A percentile compares a stretch with the other conserved stretches of the same genome.
phyloP scores from a whole-genome alignment of 1,139 yeast genomes.

The Kodamaea alishanica region DNA sequence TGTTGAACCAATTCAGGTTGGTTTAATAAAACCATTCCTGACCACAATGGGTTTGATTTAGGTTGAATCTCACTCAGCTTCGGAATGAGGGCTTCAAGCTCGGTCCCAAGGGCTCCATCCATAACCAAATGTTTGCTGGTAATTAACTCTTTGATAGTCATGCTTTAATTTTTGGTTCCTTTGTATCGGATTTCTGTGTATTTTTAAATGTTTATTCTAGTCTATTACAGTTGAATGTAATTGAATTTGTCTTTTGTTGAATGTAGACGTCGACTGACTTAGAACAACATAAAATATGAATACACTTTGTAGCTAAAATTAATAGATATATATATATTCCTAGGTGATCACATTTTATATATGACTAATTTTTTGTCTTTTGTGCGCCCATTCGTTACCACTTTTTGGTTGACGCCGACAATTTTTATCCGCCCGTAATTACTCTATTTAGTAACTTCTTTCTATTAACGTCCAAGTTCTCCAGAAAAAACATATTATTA shows the following conservation, averaged over 20 bases:
- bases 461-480: too few relatives aligned
- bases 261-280: too few relatives aligned
- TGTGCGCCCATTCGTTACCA: too few relatives aligned
- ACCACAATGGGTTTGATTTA: constrained; percentile 51
- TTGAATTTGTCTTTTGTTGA: background rate
- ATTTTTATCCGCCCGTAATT: too few relatives aligned
- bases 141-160: constrained; percentile 5
- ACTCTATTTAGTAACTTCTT: too few relatives aligned
- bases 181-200: background rate
- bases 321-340: too few relatives aligned
- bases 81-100: constrained; percentile 15
- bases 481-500: too few relatives aligned
- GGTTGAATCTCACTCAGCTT: constrained; percentile 15
- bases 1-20: constrained; percentile 43
- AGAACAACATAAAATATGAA: background rate
- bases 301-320: too few relatives aligned
- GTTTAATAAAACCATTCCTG: constrained; percentile 51
- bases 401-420: too few relatives aligned
- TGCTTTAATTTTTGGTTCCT: background rate
- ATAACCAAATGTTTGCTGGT: constrained; percentile 10
- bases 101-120: constrained; percentile 20
- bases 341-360: too few relatives aligned
- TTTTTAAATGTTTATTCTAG: background rate
- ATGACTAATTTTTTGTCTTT: too few relatives aligned
- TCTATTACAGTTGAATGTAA: constrained; percentile 9